Evolutionary conservation across 179 eudicot species (phyloP).

Genomic region (Pouteria campechiana): DNA sequence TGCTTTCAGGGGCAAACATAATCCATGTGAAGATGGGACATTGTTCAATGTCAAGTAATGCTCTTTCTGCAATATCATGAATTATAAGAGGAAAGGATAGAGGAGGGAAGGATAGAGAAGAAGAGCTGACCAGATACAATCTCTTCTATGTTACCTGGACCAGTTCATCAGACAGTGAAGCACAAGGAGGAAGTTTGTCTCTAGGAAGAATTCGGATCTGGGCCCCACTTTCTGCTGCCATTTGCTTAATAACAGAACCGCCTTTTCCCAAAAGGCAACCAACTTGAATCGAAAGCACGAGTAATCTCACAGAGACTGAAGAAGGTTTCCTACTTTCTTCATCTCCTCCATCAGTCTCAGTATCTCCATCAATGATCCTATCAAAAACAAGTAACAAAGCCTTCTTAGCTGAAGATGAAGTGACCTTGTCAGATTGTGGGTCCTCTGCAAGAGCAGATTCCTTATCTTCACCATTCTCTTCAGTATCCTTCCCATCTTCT

Average conservation of each 20-base stretch:
- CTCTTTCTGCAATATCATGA: too few species aligned
- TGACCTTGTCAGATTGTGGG: slow-evolving; percentile 31
- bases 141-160: slow-evolving; percentile 79
- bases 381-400: slow-evolving; percentile 68
- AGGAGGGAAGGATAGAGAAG: too few species aligned
- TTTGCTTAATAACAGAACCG: slow-evolving; percentile 66
- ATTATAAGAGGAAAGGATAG: too few species aligned
- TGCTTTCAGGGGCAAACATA: too few species aligned
- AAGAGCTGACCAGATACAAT: too few species aligned
- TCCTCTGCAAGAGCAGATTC: slow-evolving; percentile 28
- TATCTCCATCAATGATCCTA: slow-evolving; percentile 42
- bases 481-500: slow-evolving; percentile 24
- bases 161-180: slow-evolving; percentile 71
- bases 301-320: slow-evolving; percentile 45
- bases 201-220: slow-evolving; percentile 75
- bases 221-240: slow-evolving; percentile 78
- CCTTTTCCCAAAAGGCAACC: slow-evolving; percentile 59
- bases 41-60: too few species aligned
- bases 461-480: slow-evolving; percentile 25
- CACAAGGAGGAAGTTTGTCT: slow-evolving; percentile 71
- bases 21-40: too few species aligned
- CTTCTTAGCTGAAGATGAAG: slow-evolving; percentile 46
- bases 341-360: slow-evolving; percentile 28
- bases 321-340: slow-evolving; percentile 35
- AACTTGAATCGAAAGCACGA: slow-evolving; percentile 74